Evolutionary conservation across 192 early-diverging fungal genomes (phyloP).

Genomic region (Coemansia sp.): DNA sequence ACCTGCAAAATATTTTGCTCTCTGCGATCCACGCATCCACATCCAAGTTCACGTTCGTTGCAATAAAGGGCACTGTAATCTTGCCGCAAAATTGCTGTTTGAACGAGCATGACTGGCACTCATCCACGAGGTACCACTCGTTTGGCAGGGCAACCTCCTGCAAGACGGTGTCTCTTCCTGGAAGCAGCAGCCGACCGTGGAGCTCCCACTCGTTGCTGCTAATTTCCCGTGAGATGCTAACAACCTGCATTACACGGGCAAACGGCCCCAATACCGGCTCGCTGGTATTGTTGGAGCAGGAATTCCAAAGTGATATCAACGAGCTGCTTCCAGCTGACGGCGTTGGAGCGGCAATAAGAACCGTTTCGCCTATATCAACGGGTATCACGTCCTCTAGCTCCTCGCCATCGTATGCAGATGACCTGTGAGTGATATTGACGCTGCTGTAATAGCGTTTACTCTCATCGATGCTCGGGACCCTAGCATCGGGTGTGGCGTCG

Average conservation of each 20-base stretch:
- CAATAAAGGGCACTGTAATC: constrained; percentile 40
- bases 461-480: constrained; percentile 14
- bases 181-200: constrained; percentile 60
- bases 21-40: constrained; percentile 27
- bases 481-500: neutral
- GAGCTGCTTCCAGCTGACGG: constrained; percentile 15
- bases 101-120: constrained; percentile 54
- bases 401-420: constrained; percentile 37
- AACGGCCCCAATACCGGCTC: constrained; percentile 11
- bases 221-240: constrained; percentile 30
- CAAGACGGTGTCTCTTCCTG: constrained; percentile 60
- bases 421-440: constrained; percentile 10
- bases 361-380: constrained; percentile 51
- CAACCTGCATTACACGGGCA: constrained; percentile 28
- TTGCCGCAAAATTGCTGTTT: constrained; percentile 52
- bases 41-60: constrained; percentile 28
- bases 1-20: constrained; percentile 54
- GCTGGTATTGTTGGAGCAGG: neutral
- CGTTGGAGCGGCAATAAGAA: constrained; percentile 16
- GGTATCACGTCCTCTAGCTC: constrained; percentile 45
- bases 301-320: constrained; percentile 26
- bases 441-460: constrained; percentile 23
- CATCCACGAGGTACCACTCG: constrained; percentile 63
- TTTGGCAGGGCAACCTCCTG: constrained; percentile 58
- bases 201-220: constrained; percentile 36